Base-by-base conservation (phyloP, 768 basidiomycete genomes). In the Mycena crocata region DNA sequence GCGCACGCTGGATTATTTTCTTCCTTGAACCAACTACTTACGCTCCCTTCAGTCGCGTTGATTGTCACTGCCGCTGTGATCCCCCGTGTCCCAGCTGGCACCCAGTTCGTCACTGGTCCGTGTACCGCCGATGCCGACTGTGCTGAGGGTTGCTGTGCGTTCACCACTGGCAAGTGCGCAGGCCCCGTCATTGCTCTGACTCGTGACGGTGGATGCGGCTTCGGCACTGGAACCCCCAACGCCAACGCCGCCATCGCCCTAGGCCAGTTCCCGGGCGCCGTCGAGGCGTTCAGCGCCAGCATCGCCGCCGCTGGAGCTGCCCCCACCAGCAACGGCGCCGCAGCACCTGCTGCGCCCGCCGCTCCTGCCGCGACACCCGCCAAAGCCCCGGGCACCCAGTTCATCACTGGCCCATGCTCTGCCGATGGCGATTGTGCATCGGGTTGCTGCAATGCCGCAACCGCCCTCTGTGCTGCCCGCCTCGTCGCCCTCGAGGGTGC, bases 51-150 rank as follows among this genome's bases (percentile, higher is more conserved):
- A 64, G 62, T 64, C 13, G 62, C 62, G 35, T 39, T 64, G 21
- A 3, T 46, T 17, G 37, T 42, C 15, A 54, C 50, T 4, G 37
- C 60, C 17, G 9, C 30, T 14, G 60, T 62, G n/a, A 62, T 62
- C 31, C 60, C 60, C 60, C 60, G 60, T 28, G 60, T 35, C 24
- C n/a, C 60, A 5, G n/a, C 62, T 19, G 62, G 62, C 8, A 64
- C 54, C 35, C 62, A 63, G 26, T 63, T 63, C 52, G 56, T 64
- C 48, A 65, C 64, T 21, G 64, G 64, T 2, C 24, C 57, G 0
- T 65, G 64, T 50, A 23, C 40, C 1, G 23, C 56, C 23, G 64
- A 65, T 32, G 56, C 37, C 21, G 64, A 65, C 40, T 65, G 64
- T 21, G 64, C 56, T 1, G 51, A 56, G 9, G 42, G 40, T 3